These are phyloP conservation scores for Lasiosphaeris hirsuta DNA, from an alignment of 495 filamentous ascomycete genomes.

Conservation along the genomic window DNA sequence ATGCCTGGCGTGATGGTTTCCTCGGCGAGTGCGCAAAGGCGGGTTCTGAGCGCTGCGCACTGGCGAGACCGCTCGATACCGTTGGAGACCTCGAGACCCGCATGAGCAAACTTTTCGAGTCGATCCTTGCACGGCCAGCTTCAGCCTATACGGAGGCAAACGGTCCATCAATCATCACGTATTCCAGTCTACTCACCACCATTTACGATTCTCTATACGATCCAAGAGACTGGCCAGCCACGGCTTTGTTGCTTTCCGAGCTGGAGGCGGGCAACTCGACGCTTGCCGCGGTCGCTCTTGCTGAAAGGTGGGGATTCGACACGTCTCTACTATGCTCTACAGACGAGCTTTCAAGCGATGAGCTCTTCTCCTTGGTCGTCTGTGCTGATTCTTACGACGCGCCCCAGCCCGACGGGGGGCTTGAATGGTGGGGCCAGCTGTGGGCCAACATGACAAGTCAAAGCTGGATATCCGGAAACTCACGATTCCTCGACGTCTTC, in stretches of 20 bases:
- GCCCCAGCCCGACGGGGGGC: slow-evolving; percentile 35
- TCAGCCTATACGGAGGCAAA: slow-evolving; percentile 31
- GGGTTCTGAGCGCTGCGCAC: slow-evolving; percentile 39
- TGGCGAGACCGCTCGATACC: slow-evolving; percentile 36
- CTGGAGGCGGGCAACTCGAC: slow-evolving; percentile 44
- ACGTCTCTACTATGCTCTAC: slow-evolving; percentile 30
- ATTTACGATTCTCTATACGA: slow-evolving; percentile 43
- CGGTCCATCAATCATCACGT: slow-evolving; percentile 42
- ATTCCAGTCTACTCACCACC: slow-evolving; percentile 34
- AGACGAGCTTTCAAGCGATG: slow-evolving; percentile 23
- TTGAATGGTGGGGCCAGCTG: slow-evolving; percentile 41
- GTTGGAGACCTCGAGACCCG: slow-evolving; percentile 31
- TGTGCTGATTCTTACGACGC: slow-evolving; percentile 45
- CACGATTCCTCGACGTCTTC: slow-evolving; percentile 39
- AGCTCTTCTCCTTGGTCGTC: slow-evolving; percentile 39
- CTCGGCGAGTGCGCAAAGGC: slow-evolving; percentile 46
- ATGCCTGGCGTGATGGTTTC: slow-evolving; percentile 48
- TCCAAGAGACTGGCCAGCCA: slow-evolving; percentile 36
- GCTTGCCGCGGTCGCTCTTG: slow-evolving; percentile 33
- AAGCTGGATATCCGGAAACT: slow-evolving; percentile 45
- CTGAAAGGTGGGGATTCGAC: slow-evolving; percentile 35
- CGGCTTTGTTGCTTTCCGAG: slow-evolving; percentile 38
- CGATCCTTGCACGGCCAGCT: slow-evolving; percentile 34
- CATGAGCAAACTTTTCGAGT: slow-evolving; percentile 34
- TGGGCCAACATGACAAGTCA: slow-evolving; percentile 43